Conservation (phyloP, 345 rosid species). For the Balakata baccata region DNA sequence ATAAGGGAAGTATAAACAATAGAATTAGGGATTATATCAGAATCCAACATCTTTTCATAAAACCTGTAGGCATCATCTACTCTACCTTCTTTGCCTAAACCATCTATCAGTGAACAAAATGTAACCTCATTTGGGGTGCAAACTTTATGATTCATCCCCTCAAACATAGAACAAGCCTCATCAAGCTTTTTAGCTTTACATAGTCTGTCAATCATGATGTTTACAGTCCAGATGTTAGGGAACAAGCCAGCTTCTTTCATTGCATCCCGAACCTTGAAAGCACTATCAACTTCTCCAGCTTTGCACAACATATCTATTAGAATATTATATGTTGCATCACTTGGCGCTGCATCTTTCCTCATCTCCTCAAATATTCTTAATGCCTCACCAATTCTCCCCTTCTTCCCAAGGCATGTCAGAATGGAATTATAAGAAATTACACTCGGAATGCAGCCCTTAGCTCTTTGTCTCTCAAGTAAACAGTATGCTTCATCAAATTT, state of each 20-base stretch:
- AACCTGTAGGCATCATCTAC: constrained; percentile 83
- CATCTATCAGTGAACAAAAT: constrained; percentile 86
- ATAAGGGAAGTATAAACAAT: constrained; percentile 80
- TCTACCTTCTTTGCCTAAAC: constrained; percentile 85
- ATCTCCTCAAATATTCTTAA: constrained; percentile 70
- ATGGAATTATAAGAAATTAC: constrained; percentile 85
- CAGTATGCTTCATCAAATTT: constrained; percentile 74
- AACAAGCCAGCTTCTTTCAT: constrained; percentile 82
- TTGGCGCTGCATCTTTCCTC: constrained; percentile 84
- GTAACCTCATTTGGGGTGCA: constrained; percentile 78
- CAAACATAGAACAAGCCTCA: constrained; percentile 73
- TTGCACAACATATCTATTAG: constrained; percentile 79
- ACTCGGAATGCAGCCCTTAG: constrained; percentile 84
- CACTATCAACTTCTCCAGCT: constrained; percentile 64
- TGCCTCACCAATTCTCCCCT: constrained; percentile 61
- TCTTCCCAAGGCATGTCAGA: constrained; percentile 82
- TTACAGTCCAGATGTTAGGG: constrained; percentile 77
- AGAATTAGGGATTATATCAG: constrained; percentile 51
- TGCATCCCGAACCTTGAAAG: constrained; percentile 65
- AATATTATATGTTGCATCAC: constrained; percentile 66
- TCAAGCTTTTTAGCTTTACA: constrained; percentile 85
- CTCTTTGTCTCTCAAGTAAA: constrained; percentile 79
- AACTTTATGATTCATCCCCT: constrained; percentile 68
- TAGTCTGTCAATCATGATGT: constrained; percentile 89
- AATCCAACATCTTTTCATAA: constrained; percentile 81